Conservation (phyloP, 345 rosid species). For the Boechera retrofracta region DNA sequence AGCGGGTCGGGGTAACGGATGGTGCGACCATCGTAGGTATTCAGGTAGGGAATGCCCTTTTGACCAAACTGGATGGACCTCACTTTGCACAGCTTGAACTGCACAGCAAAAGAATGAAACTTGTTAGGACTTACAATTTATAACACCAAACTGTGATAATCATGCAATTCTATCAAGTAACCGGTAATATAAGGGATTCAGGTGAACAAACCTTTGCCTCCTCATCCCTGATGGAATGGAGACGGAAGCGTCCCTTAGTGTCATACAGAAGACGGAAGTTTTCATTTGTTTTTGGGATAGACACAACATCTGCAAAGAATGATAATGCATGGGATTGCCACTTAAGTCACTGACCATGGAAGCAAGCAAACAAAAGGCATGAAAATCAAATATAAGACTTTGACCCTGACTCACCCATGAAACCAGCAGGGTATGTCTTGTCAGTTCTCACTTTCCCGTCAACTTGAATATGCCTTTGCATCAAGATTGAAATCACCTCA, state of each 20-base stretch:
- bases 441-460: conserved; percentile 83
- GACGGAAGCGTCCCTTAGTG: conserved; percentile 88
- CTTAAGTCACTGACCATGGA: neutral
- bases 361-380: neutral
- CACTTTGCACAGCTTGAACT: conserved; percentile 68
- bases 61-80: conserved; percentile 59
- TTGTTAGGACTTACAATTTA: neutral
- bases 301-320: conserved; percentile 66
- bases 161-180: neutral
- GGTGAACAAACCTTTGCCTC: conserved; percentile 67
- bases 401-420: conserved; percentile 62
- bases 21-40: conserved; percentile 71
- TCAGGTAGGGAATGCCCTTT: conserved; percentile 64
- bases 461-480: conserved; percentile 82
- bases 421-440: conserved; percentile 84
- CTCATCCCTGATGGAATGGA: conserved; percentile 74
- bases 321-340: neutral
- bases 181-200: neutral
- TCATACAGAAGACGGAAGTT: conserved; percentile 82
- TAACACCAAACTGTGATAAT: neutral
- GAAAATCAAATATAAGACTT: neutral
- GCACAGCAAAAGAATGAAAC: conserved; percentile 2
- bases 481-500: conserved; percentile 70
- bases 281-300: conserved; percentile 77
- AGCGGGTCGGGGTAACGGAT: conserved; percentile 71